Conservation (phyloP, 768 basidiomycete genomes). For the Boletales sp. region DNA sequence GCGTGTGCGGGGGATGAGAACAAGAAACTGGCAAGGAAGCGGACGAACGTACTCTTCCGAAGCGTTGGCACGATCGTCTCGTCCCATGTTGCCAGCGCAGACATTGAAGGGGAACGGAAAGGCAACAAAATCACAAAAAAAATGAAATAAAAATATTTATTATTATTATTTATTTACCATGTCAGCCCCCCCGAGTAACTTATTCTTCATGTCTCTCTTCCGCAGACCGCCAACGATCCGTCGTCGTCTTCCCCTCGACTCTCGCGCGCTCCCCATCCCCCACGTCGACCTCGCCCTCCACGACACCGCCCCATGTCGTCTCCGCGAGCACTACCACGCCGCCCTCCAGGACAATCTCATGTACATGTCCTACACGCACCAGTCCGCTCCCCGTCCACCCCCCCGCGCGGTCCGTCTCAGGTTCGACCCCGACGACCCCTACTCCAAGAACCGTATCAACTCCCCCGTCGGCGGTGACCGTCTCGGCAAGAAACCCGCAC, state of each 20-base stretch:
- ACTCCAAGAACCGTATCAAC: slow-evolving; percentile 74
- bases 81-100: slow-evolving; percentile 60
- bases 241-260: slow-evolving; percentile 45
- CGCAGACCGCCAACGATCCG: slow-evolving; percentile 48
- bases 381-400: slow-evolving; percentile 48
- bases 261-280: slow-evolving; percentile 66
- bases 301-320: slow-evolving; percentile 68
- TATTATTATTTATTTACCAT: neutral
- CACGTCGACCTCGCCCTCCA: slow-evolving; percentile 63
- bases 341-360: slow-evolving; percentile 85
- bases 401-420: slow-evolving; percentile 59
- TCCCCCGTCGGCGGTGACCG: slow-evolving; percentile 70
- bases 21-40: neutral
- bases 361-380: slow-evolving; percentile 92
- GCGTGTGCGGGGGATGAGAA: neutral
- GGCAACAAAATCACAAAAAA: neutral
- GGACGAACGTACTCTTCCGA: slow-evolving; percentile 55
- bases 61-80: slow-evolving; percentile 79
- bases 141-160: too few species aligned
- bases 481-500: slow-evolving; percentile 63
- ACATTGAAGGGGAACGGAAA: slow-evolving; percentile 2
- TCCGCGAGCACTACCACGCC: slow-evolving; percentile 78
- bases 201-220: too few species aligned
- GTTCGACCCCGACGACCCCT: slow-evolving; percentile 78
- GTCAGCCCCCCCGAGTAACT: too few species aligned